A percentile compares a stretch with the other conserved stretches of the same genome.
Evolutionary conservation across 2,329 filamentous ascomycete species (phyloP).

Genomic region (Colletotrichum limetticola): DNA sequence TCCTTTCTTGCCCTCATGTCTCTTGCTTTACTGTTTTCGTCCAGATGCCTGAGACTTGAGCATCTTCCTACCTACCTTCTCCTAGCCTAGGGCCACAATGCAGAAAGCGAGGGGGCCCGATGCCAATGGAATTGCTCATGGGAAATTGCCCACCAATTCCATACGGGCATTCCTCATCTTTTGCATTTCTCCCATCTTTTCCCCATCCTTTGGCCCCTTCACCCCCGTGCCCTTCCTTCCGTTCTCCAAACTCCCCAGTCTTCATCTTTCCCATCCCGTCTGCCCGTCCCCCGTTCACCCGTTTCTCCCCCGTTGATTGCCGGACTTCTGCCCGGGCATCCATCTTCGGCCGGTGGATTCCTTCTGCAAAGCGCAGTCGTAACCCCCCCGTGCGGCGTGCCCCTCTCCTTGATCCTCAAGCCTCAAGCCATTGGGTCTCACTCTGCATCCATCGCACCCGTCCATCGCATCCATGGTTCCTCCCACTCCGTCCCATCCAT

Average conservation of each 20-base stretch:
- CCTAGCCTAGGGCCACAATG: neutral
- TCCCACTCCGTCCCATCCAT: neutral
- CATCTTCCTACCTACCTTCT: neutral
- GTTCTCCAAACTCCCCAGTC: neutral
- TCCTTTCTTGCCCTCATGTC: neutral
- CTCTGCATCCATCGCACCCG: neutral
- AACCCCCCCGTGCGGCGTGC: neutral
- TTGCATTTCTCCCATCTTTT: neutral
- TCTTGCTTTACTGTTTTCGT: neutral
- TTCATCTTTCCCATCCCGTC: neutral
- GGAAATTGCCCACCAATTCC: neutral
- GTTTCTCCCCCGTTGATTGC: neutral
- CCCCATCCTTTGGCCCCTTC: neutral
- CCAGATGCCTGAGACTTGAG: neutral
- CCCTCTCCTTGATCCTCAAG: neutral
- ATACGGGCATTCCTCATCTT: neutral
- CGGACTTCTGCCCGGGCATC: neutral
- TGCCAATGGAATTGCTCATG: neutral
- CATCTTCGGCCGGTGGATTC: neutral
- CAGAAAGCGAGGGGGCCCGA: slow-evolving; percentile 1
- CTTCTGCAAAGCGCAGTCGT: neutral
- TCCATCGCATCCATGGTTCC: neutral
- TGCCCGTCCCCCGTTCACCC: neutral
- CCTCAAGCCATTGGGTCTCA: neutral
- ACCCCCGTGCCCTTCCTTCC: neutral